Base-by-base conservation (phyloP, 192 early-diverging fungal genomes). In the Bifiguratus adelaidae region DNA sequence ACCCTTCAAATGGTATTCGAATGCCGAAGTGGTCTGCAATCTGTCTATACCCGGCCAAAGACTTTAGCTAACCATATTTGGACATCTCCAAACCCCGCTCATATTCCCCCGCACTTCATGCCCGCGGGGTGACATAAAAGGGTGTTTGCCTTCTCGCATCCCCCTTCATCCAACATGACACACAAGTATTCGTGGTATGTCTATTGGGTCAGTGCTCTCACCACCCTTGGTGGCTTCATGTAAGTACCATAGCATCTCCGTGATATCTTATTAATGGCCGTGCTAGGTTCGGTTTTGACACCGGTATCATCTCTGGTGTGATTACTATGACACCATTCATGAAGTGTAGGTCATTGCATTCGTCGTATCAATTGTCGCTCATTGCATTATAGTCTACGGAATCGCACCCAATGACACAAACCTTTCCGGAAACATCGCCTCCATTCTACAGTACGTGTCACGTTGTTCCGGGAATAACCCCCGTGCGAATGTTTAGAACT, bases 251-350 rank as follows among this genome's bases (percentile, higher is more conserved):
- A n/a, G n/a, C n/a, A n/a, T n/a, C n/a, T n/a, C n/a, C n/a, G n/a
- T n/a, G n/a, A n/a, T n/a, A n/a, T n/a, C n/a, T n/a, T n/a, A n/a
- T n/a, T n/a, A n/a, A n/a, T n/a, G n/a, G n/a, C n/a, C n/a, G n/a
- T n/a, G n/a, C n/a, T n/a, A 61, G 70, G 23, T 85, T 82, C 46
- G 83, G 84, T 41, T 86, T 80, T 44, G 84, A 86, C 53, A 82
- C 68, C 0, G 84, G 81, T 16, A 64, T 82, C 12, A 79, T 86
- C 50, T 73, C 76, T 20, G 78, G 77, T 20, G 71, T 80, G 22
- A 61, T 80, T 42, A 68, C 73, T 35, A 81, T 85, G 80, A 11
- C 32, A 15, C 1, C 32, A 15, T 34, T 34, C 32, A 34, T 13
- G 15, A 15, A 11, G 15, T 34, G 32, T 34, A 34, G 15, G 32